phyloP scores from a whole-genome alignment of 257 asterid genomes.

The Solanum virginianum region DNA sequence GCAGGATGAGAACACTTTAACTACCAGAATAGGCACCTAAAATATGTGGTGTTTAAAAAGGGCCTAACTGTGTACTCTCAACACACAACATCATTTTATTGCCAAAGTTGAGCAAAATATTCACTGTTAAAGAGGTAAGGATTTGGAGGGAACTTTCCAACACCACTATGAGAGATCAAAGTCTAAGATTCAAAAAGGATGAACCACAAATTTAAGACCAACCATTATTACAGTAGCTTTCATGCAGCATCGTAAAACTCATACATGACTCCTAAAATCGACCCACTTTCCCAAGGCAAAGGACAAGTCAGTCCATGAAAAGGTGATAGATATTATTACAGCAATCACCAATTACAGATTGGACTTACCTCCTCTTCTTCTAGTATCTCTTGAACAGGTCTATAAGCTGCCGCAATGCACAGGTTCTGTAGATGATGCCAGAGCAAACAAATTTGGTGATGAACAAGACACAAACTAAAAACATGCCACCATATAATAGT shows the following conservation, averaged over 20 bases:
- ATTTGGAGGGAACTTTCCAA: neutral
- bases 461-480: neutral
- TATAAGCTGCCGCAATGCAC: conserved; percentile 87
- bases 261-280: neutral
- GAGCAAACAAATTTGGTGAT: neutral
- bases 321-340: neutral
- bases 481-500: neutral
- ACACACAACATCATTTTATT: neutral
- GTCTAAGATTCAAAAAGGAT: neutral
- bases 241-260: neutral
- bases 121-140: neutral
- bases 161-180: neutral
- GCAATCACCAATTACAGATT: neutral
- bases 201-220: neutral
- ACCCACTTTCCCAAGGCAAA: neutral
- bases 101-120: neutral
- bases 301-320: neutral
- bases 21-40: neutral
- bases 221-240: neutral
- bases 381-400: conserved; percentile 90
- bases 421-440: conserved; percentile 55
- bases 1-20: neutral
- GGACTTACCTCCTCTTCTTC: conserved; percentile 58
- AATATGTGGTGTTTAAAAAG: neutral
- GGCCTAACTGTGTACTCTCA: neutral